Base-by-base conservation (phyloP, 2,329 filamentous ascomycete species). In the Aspergillus sp. region DNA sequence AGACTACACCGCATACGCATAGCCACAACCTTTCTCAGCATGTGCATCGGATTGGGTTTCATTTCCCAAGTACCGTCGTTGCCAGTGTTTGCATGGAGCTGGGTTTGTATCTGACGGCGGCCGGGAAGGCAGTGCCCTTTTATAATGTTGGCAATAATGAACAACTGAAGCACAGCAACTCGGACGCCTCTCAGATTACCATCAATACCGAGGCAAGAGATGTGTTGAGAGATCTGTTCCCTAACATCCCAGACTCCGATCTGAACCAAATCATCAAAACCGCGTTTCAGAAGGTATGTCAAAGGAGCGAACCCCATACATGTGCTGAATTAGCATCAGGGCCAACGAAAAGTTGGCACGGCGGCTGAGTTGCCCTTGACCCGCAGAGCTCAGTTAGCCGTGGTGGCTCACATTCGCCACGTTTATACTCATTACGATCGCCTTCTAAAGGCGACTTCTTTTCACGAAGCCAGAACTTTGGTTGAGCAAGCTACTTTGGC, bases 391-490 rank as follows among this genome's bases (percentile, higher is more conserved):
- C 74, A 79, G 46, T 61, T 79, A 37, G 75, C 75, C 24, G 72
- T 75, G 16, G 68, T 73, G 26, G 74, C 75, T 19, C 72, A 77
- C 45, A 75, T 79, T 41, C 69, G 75, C 26, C 75, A 80, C 47
- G 53, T 62, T 10, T 75, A 78, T 46, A 80, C 75, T 40, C 63
- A 75, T 38, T 80, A 80, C 50, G 75, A 80, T 51, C 63, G 64
- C 27, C 60, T 78, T 26, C 57, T 80, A 24, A 69, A 65, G 38
- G 59, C 58, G 8, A 67, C 64, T 4, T 62, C 60, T 13, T 78
- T 72, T 57, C 61, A 66, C 37, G 67, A 73, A 36, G 74, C 74
- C 16, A 64, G 76, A 36, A 55, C 60, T 24, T 50, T 60, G 22
- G 71, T 78, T 15, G 73, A 78, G 51, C 66, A 69, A 32, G 57